Evolutionary conservation across 305 asterid genomes (phyloP).

Genomic region (Solanum hybrid): DNA sequence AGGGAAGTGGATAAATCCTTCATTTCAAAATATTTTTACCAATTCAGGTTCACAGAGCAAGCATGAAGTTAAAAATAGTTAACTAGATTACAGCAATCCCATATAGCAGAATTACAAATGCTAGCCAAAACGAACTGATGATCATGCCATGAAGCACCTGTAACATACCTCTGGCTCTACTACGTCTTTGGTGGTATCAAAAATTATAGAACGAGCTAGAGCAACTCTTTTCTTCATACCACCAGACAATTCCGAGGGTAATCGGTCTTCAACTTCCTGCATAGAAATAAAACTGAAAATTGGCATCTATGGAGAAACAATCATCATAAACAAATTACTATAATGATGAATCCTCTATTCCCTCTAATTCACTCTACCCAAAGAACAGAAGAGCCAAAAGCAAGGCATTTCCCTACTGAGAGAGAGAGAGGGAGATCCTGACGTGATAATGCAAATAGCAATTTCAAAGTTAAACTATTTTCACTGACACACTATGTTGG

Average conservation of each 20-base stretch:
- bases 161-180: conserved; percentile 88
- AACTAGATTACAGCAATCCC: background rate
- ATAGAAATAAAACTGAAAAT: conserved; percentile 16
- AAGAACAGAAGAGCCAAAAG: background rate
- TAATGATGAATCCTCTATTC: background rate
- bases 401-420: background rate
- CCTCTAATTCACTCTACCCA: background rate
- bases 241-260: conserved; percentile 97
- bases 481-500: background rate
- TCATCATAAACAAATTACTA: background rate
- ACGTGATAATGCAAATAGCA: background rate
- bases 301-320: background rate
- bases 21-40: background rate
- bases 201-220: conserved; percentile 89
- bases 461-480: background rate
- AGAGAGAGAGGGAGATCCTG: background rate
- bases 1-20: background rate
- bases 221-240: conserved; percentile 99
- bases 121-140: background rate
- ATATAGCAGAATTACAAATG: background rate
- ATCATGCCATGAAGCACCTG: conserved; percentile 3
- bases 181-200: conserved; percentile 69
- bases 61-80: background rate
- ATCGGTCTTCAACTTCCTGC: conserved; percentile 90
- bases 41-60: background rate